These are phyloP conservation scores for Porphyra umbilicalis DNA, from an alignment of 31 red algal genomes.

Conservation along the genomic window DNA sequence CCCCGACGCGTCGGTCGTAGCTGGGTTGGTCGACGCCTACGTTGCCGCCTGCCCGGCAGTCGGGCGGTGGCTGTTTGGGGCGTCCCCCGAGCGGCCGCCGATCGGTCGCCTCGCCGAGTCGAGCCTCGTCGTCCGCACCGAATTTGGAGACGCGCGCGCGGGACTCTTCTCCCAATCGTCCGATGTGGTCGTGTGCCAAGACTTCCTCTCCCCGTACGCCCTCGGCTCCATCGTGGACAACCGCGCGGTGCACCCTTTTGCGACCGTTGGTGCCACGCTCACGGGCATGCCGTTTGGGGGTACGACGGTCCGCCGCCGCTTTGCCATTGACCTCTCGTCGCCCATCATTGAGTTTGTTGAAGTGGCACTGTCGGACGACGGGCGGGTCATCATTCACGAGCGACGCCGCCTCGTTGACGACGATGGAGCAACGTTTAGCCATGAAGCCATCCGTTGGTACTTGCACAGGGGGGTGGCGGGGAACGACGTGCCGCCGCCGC, in stretches of 20 bases:
- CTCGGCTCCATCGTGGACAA: not conserved
- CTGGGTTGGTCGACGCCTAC: not conserved
- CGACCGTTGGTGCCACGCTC: not conserved
- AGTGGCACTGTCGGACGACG: not conserved
- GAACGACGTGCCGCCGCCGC: not conserved
- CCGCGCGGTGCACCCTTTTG: not conserved
- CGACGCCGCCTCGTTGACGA: not conserved
- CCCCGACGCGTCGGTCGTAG: not conserved
- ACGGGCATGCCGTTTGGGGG: not conserved
- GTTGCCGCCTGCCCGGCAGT: not conserved
- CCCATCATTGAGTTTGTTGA: not conserved
- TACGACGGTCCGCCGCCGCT: not conserved
- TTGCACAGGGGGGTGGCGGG: not conserved
- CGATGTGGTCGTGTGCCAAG: not conserved
- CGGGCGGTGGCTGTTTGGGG: not conserved
- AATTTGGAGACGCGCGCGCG: not conserved
- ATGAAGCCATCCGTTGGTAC: not conserved
- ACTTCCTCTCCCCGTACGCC: not conserved
- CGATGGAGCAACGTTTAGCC: not conserved
- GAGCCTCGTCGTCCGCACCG: not conserved
- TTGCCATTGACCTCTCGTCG: not conserved
- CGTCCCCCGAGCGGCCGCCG: not conserved
- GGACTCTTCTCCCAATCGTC: not conserved
- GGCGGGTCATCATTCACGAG: not conserved
- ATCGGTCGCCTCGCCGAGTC: not conserved